A percentile compares a stretch with the other conserved stretches of the same genome.
phyloP scores from a whole-genome alignment of 1,284 basidiomycete species.

The Apiotrichum sp. region DNA sequence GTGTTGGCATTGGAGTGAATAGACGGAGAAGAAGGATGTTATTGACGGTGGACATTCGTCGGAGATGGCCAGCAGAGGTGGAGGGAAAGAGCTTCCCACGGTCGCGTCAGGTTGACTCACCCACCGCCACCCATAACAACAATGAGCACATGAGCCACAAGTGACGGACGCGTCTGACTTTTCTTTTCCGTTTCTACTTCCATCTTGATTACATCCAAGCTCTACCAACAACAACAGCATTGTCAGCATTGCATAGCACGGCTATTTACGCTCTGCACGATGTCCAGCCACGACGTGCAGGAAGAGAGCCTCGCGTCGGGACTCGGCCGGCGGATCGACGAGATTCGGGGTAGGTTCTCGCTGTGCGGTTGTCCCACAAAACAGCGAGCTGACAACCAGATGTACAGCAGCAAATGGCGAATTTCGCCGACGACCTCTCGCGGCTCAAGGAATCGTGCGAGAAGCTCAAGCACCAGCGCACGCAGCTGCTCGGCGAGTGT shows the following conservation, averaged over 20 bases:
- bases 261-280: neutral
- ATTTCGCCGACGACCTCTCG: conserved; percentile 8
- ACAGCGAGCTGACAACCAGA: no score
- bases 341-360: conserved; percentile 6
- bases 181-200: neutral
- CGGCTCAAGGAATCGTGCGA: conserved; percentile 16
- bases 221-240: neutral
- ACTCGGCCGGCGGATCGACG: conserved; percentile 8
- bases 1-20: no score
- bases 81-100: no score
- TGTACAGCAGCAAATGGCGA: conserved; percentile 9
- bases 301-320: conserved; percentile 15
- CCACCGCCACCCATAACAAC: no score
- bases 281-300: neutral
- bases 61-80: no score
- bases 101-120: no score
- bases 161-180: neutral
- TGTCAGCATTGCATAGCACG: no score
- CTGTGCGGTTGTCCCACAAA: no score
- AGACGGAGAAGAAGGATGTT: no score
- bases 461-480: conserved; percentile 11
- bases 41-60: no score
- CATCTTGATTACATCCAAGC: no score
- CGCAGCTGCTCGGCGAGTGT: conserved; percentile 9
- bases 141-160: no score